Evolutionary conservation across 164 flowering plant species (phyloP), one percentile per base, ranked within the genome.

Genomic region (Amborella trichopoda): DNA sequence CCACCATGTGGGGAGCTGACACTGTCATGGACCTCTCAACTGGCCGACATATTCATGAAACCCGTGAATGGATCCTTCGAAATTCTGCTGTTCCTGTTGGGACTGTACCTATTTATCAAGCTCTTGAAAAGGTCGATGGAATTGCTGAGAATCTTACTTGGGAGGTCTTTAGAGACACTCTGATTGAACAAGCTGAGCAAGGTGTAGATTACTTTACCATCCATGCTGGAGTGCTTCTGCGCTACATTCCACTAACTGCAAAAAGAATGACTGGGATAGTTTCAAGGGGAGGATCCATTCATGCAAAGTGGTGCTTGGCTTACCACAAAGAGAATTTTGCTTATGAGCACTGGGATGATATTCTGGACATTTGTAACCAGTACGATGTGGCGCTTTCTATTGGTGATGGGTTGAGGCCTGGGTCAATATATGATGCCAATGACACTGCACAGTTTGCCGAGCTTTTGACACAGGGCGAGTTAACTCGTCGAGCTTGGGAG

Each of bases 1-100:
- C 99, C 25, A 88, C 99, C 20, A 88, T 85, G 95, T 93, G 99
- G 99, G 99, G 99, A 37, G 96, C 93, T 5, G 99, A 93, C 58
- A 93, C 99, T 17, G 64, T 78, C 24, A 93, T 93, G 99, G 99
- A 93, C 61, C 93, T 93, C 53, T 93, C 99, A 14, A 93, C 99
- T 0, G 99, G 99, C 33, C 89, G 89, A 25, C 94, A 88, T 70
- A 93, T 93, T 58, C 99, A 93, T 53, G 99, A 93, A 67, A 93
- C 99, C 12, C 95, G 97, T 50, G 99, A 93, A 52, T 93, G 99
- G 99, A 93, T 93, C 63, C 57, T 93, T 13, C 84, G 97, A 14
- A 93, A 93, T 61, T 88, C 99, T 26, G 55, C 97, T 46, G 99
- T 88, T 18, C 99, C 99, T 4, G 97, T 93, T 8, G 99, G 99